Conservation (phyloP, 164 flowering plant species). For the Pachysandra terminalis region DNA sequence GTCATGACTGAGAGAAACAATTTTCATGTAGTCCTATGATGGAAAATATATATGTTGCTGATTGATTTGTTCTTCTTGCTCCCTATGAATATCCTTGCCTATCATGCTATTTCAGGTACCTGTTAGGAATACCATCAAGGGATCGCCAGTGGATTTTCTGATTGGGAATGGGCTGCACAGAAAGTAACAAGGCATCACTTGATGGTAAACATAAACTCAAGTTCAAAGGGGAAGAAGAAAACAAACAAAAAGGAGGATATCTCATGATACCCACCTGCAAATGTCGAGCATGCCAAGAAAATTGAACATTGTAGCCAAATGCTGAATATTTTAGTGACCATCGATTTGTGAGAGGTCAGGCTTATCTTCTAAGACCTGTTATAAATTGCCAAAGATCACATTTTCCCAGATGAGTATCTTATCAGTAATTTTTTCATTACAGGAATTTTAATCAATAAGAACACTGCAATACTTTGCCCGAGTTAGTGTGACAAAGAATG, state of each 20-base stretch:
- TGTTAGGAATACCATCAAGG: conserved; percentile 85
- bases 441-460: too few relatives aligned
- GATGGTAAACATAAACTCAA: not conserved
- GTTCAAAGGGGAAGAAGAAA: too few relatives aligned
- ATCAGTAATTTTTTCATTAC: too few relatives aligned
- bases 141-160: conserved; percentile 97
- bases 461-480: too few relatives aligned
- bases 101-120: conserved; percentile 32
- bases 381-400: conserved; percentile 9
- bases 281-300: conserved; percentile 89
- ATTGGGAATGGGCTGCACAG: conserved; percentile 76
- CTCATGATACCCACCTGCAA: conserved; percentile 54
- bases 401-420: conserved; percentile 1
- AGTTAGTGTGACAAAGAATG: too few relatives aligned
- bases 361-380: conserved; percentile 66
- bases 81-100: not conserved
- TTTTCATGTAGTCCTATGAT: too few relatives aligned
- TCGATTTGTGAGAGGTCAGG: conserved; percentile 76
- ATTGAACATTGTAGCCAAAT: conserved; percentile 79
- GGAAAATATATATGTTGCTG: too few relatives aligned
- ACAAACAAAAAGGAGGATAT: not conserved
- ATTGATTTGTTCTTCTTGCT: not conserved
- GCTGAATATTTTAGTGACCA: conserved; percentile 88
- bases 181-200: not conserved
- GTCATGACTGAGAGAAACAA: too few relatives aligned